These are phyloP conservation scores for Acorus calamus DNA, from an alignment of 106 monocot genomes.

Conservation along the genomic window DNA sequence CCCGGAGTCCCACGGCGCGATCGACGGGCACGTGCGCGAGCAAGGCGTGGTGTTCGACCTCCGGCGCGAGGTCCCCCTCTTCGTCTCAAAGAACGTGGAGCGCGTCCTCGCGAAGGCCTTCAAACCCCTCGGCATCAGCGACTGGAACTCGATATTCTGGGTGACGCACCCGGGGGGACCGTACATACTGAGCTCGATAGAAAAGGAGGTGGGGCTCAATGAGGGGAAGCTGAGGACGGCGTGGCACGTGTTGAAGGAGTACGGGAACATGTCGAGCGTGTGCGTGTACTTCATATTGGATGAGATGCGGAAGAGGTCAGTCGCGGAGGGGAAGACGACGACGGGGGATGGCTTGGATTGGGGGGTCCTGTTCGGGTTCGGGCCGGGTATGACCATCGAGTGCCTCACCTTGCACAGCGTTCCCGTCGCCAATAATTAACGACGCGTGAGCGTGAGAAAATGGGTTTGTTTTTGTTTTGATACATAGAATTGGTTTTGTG, in stretches of 20 bases:
- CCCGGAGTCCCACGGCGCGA: not conserved
- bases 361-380: no score
- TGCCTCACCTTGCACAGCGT: no score
- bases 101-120: not conserved
- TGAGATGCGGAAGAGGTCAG: slow-evolving; percentile 3
- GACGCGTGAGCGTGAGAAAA: no score
- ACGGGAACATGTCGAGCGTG: slow-evolving; percentile 1
- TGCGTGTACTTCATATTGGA: slow-evolving; percentile 1
- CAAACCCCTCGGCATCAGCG: not conserved
- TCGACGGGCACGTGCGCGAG: not conserved
- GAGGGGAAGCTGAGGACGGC: slow-evolving; percentile 1
- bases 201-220: not conserved
- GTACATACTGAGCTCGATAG: not conserved
- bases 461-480: no score
- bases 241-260: slow-evolving; percentile 3
- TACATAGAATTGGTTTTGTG: no score
- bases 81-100: not conserved
- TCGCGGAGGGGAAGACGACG: not conserved
- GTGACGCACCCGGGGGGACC: slow-evolving; percentile 2
- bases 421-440: no score
- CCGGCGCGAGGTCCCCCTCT: not conserved
- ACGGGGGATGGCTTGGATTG: no score
- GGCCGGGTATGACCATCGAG: no score
- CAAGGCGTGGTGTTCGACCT: not conserved
- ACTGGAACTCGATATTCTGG: slow-evolving; percentile 4